These are phyloP conservation scores for Rhynchospora pubera DNA, from an alignment of 176 grass and related monocot species.

Conservation along the genomic window DNA sequence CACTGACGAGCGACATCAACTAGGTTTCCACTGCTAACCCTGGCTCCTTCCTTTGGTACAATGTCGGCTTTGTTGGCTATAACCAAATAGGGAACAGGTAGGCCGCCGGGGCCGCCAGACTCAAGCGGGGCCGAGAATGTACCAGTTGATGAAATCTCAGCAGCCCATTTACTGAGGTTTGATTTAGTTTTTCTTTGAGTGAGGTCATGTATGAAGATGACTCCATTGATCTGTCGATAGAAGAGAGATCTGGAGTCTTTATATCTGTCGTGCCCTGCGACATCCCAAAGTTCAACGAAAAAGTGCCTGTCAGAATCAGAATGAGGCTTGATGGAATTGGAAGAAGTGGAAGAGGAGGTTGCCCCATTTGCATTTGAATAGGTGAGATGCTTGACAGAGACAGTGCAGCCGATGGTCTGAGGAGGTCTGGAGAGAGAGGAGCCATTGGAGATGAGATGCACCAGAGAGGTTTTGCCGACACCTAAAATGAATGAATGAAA, in stretches of 20 bases:
- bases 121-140: constrained; percentile 73
- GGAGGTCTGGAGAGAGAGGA: constrained; percentile 55
- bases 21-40: constrained; percentile 70
- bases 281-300: constrained; percentile 97
- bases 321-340: constrained; percentile 58
- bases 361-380: constrained; percentile 65
- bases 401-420: constrained; percentile 76
- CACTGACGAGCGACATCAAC: constrained; percentile 81
- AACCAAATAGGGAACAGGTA: constrained; percentile 94
- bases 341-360: constrained; percentile 70
- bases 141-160: constrained; percentile 66
- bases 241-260: constrained; percentile 83
- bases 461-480: constrained; percentile 86
- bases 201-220: constrained; percentile 94
- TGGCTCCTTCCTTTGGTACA: constrained; percentile 43
- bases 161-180: constrained; percentile 87
- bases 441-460: constrained; percentile 63
- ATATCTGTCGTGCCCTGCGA: constrained; percentile 86
- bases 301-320: constrained; percentile 72
- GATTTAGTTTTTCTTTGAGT: constrained; percentile 80
- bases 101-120: constrained; percentile 86
- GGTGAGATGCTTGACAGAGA: constrained; percentile 75
- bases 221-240: constrained; percentile 85
- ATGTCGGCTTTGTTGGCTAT: constrained; percentile 88
- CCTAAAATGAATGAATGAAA: constrained; percentile 27